phyloP scores from a whole-genome alignment of 176 grass and related monocot genomes.

The Panicum miliaceum region DNA sequence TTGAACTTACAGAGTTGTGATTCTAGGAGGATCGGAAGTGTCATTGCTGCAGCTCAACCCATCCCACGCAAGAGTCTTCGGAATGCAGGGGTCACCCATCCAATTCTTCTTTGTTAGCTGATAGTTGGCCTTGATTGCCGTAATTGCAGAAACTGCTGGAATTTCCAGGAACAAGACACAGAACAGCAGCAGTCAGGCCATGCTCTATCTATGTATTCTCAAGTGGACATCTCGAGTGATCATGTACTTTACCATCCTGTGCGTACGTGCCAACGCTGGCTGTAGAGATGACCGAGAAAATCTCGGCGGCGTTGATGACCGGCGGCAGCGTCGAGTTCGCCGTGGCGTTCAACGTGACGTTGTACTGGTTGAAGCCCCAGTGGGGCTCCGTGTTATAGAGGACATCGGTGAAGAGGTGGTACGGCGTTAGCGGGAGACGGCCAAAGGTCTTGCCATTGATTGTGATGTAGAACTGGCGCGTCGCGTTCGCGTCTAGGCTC shows the following conservation, averaged over 20 bases:
- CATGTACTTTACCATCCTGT: constrained; percentile 47
- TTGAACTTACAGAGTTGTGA: constrained; percentile 58
- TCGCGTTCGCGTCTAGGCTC: constrained; percentile 20
- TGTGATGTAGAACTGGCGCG: constrained; percentile 40
- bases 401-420: constrained; percentile 11
- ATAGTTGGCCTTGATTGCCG: constrained; percentile 54
- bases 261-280: constrained; percentile 37
- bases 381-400: neutral
- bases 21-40: constrained; percentile 44
- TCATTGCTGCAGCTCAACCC: constrained; percentile 59
- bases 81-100: constrained; percentile 68
- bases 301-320: constrained; percentile 59
- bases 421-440: neutral
- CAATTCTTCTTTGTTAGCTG: constrained; percentile 48
- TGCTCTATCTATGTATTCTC: neutral
- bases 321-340: constrained; percentile 68
- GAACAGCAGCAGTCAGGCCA: neutral
- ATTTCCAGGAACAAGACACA: neutral
- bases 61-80: constrained; percentile 56
- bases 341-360: constrained; percentile 46
- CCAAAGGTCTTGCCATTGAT: neutral
- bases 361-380: neutral
- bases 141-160: constrained; percentile 61
- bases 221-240: neutral
- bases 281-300: constrained; percentile 41